Conservation (phyloP, 2,329 filamentous ascomycete genomes). For the Bipolaris victoriae region DNA sequence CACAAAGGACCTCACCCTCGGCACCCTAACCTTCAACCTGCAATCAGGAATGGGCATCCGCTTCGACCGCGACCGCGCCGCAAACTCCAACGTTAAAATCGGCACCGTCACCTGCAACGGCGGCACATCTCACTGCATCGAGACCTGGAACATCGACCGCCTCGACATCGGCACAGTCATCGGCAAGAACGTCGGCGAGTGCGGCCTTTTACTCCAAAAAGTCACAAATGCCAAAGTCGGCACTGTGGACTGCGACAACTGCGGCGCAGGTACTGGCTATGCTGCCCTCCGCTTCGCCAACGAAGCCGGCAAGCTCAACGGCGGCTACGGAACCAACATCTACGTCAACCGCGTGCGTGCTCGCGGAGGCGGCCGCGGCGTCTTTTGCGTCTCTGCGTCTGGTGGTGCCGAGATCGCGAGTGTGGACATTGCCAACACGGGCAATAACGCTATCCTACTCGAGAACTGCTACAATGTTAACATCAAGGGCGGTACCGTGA, state of each 20-base stretch:
- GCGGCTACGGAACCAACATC: constrained; percentile 60
- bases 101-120: constrained; percentile 60
- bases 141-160: constrained; percentile 66
- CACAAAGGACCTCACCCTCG: constrained; percentile 56
- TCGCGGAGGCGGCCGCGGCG: constrained; percentile 62
- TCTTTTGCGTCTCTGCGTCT: constrained; percentile 65
- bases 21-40: constrained; percentile 62
- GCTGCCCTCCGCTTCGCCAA: constrained; percentile 65
- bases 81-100: constrained; percentile 62
- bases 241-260: constrained; percentile 63
- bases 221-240: constrained; percentile 61
- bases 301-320: constrained; percentile 59
- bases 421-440: constrained; percentile 60
- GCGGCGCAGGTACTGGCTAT: constrained; percentile 60
- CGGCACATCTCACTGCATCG: constrained; percentile 62
- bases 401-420: constrained; percentile 59
- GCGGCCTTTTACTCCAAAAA: constrained; percentile 62
- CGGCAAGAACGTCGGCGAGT: constrained; percentile 61
- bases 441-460: constrained; percentile 63
- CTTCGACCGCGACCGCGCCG: constrained; percentile 62
- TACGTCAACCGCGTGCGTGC: constrained; percentile 61
- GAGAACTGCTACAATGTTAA: constrained; percentile 66
- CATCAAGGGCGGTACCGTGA: constrained; percentile 59
- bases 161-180: constrained; percentile 60
- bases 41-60: constrained; percentile 62